Conservation (phyloP, 2,329 filamentous ascomycete species). For the Stagonosporopsis chrysanthemi region DNA sequence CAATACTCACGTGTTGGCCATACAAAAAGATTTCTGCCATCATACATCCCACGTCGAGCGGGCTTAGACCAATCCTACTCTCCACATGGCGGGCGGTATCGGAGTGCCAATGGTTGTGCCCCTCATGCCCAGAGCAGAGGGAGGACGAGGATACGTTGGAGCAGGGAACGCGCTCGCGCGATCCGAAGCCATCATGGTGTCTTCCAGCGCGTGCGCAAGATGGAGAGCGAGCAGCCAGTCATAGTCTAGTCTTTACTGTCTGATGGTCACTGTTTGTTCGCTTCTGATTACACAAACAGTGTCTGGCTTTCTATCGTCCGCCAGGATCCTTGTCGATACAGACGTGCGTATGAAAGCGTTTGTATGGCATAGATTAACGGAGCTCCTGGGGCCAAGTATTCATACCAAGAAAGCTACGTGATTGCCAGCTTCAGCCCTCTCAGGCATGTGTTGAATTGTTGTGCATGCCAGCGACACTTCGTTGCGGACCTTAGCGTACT, state of each 20-base stretch:
- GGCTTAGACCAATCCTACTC: constrained; percentile 31
- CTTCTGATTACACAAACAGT: not conserved
- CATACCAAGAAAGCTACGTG: not conserved
- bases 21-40: constrained; percentile 38
- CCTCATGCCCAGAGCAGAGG: constrained; percentile 13
- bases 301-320: not conserved
- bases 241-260: not conserved
- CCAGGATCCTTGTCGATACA: not conserved
- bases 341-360: too few species aligned
- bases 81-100: constrained; percentile 28
- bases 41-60: constrained; percentile 23
- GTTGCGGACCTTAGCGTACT: not conserved
- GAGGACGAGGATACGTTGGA: constrained; percentile 9
- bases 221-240: not conserved
- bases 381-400: not conserved
- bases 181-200: constrained; percentile 10
- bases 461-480: not conserved
- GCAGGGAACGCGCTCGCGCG: constrained; percentile 1
- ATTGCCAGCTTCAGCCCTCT: not conserved
- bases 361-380: not conserved
- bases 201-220: not conserved
- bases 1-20: constrained; percentile 40
- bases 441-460: not conserved
- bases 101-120: constrained; percentile 25
- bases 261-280: not conserved